Conservation (phyloP, 805 yeast species). For the Nakazawaea pomicola region DNA sequence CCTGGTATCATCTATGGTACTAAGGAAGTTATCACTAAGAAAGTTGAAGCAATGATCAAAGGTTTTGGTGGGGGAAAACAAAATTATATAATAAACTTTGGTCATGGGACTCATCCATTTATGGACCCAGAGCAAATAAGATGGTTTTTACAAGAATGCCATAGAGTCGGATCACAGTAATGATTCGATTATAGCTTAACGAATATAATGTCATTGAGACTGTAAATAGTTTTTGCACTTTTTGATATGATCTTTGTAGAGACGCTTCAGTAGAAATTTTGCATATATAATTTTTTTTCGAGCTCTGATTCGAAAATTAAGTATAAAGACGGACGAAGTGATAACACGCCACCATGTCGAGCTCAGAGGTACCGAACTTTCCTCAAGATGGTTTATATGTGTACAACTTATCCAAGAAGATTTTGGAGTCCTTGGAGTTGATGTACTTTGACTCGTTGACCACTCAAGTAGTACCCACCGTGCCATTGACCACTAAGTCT, state of each 20-base stretch:
- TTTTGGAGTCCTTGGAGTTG: constrained; percentile 43
- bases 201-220: no score
- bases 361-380: neutral
- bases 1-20: constrained; percentile 95
- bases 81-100: constrained; percentile 89
- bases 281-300: no score
- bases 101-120: constrained; percentile 98
- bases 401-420: constrained; percentile 35
- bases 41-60: constrained; percentile 81
- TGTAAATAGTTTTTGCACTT: no score
- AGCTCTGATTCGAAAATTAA: no score
- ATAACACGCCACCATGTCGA: no score
- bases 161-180: constrained; percentile 59
- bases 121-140: constrained; percentile 90
- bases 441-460: constrained; percentile 51
- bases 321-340: neutral
- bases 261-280: no score
- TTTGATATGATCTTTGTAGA: no score
- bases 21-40: constrained; percentile 68
- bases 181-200: no score
- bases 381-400: constrained; percentile 37
- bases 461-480: constrained; percentile 26
- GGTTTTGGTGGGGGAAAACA: constrained; percentile 95
- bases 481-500: constrained; percentile 13
- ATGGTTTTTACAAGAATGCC: constrained; percentile 83